phyloP scores from a whole-genome alignment of 1,284 basidiomycete genomes.

The Dichomitus squalens region DNA sequence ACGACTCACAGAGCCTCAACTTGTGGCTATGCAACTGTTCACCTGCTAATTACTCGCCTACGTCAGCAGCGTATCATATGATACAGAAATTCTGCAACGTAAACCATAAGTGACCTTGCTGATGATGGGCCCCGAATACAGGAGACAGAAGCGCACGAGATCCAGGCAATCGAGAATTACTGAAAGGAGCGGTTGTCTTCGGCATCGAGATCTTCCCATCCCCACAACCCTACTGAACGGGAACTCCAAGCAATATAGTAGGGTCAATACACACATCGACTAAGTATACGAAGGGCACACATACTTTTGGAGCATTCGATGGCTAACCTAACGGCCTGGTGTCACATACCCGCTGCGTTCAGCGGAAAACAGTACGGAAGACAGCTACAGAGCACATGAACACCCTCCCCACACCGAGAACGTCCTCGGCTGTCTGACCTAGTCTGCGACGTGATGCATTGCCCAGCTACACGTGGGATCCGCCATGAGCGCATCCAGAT shows the following conservation, averaged over 20 bases:
- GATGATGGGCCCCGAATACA: too few relatives aligned
- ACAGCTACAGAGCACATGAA: background rate
- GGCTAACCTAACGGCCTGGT: background rate
- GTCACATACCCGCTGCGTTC: background rate
- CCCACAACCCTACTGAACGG: background rate
- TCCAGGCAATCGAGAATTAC: too few relatives aligned
- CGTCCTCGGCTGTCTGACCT: background rate
- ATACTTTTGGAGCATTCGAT: background rate
- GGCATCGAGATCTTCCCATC: background rate
- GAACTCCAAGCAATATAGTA: too few relatives aligned
- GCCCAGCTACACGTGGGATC: background rate
- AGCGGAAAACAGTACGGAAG: background rate
- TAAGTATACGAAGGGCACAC: background rate
- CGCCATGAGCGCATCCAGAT: background rate
- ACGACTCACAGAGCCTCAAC: too few relatives aligned
- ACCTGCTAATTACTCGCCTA: too few relatives aligned
- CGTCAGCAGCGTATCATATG: too few relatives aligned
- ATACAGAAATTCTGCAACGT: too few relatives aligned
- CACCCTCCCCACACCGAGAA: background rate
- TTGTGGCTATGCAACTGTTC: too few relatives aligned
- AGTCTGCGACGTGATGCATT: background rate
- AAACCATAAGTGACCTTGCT: too few relatives aligned
- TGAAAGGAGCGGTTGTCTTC: too few relatives aligned
- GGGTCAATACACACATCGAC: background rate
- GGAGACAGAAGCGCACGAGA: too few relatives aligned